Evolutionary conservation across 768 basidiomycete species (phyloP), one percentile per base, ranked within the genome.

Genomic region (Boletus insuetus): DNA sequence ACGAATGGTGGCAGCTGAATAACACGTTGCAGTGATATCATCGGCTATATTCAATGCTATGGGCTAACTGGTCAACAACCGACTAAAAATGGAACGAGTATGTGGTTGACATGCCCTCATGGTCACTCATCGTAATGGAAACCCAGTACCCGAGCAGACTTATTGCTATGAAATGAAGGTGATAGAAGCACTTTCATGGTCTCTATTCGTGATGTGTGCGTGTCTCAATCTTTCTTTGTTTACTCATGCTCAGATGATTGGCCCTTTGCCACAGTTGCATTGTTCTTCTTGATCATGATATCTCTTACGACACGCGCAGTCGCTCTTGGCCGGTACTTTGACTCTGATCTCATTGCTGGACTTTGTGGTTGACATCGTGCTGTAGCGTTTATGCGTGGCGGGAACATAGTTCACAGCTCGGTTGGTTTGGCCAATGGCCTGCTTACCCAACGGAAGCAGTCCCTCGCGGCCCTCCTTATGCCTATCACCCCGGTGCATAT

Each of bases 101-200:
- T 66, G 81, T 69, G 48, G 1, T 42, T 46, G 22, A 29, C 41
- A 16, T 41, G 6, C 13, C 20, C 22, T n/a, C 32, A 9, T 46
- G 34, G 17, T 53, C 19, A 42, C 54, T 56, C 57, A 60, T 45
- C 31, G 6, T 48, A 29, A 43, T 11, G 49, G n/a, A 51, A 41
- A 38, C n/a, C 9, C 49, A 91, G 90, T 82, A 53, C 79, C 80
- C 48, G 70, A 72, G 9, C 74, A 75, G 60, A 67, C 73, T 26
- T 91, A 79, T 60, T 92, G 90, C 67, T 86, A 88, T 67, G 82
- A 89, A 65, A 87, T 91, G 85, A 89, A 87, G 69, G 84, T 84
- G 44, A 77, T 89, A 34, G 81, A 90, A 60, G 88, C 86, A 3
- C 82, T 91, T 66, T 90, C 89, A 0, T 91, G 90, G 90, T 76